These are phyloP conservation scores for Coleophoma eucalyptorum DNA, from an alignment of 2,329 filamentous ascomycete genomes.

Conservation along the genomic window DNA sequence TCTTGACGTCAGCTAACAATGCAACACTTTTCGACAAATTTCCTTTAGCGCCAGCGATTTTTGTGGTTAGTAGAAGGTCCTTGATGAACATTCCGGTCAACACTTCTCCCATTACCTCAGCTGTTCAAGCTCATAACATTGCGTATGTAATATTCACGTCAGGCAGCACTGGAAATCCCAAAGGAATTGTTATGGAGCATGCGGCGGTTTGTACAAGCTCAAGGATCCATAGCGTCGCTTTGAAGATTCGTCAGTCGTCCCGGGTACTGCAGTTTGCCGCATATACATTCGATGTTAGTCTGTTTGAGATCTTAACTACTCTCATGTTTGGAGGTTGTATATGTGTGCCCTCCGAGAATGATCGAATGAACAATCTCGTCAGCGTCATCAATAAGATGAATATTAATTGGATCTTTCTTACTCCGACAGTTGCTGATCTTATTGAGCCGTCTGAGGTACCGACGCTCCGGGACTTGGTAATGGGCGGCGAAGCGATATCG, in stretches of 20 bases:
- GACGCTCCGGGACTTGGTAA: constrained; percentile 14
- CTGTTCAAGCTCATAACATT: too few relatives aligned
- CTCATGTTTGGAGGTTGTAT: constrained; percentile 34
- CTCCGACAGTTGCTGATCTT: constrained; percentile 23
- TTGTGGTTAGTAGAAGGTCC: too few relatives aligned
- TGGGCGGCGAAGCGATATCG: constrained; percentile 30
- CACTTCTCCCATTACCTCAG: too few relatives aligned
- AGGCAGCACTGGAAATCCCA: constrained; percentile 25
- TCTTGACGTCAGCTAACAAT: too few relatives aligned
- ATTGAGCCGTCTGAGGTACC: constrained; percentile 18
- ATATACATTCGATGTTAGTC: constrained; percentile 34
- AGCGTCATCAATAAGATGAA: constrained; percentile 20
- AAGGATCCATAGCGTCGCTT: too few relatives aligned
- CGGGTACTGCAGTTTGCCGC: constrained; percentile 22
- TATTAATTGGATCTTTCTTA: constrained; percentile 20
- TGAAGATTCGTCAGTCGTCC: too few relatives aligned
- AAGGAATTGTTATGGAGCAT: constrained; percentile 21
- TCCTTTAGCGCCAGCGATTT: too few relatives aligned
- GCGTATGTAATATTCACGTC: constrained; percentile 19
- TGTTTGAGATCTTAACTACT: constrained; percentile 24
- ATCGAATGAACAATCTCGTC: constrained; percentile 32
- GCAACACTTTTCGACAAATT: too few relatives aligned
- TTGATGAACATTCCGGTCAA: too few relatives aligned
- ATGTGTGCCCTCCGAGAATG: constrained; percentile 34
- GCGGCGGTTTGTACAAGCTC: background rate